These are phyloP conservation scores for Aspergillus tubingensis DNA, from an alignment of 2,329 filamentous ascomycete genomes.

Conservation along the genomic window DNA sequence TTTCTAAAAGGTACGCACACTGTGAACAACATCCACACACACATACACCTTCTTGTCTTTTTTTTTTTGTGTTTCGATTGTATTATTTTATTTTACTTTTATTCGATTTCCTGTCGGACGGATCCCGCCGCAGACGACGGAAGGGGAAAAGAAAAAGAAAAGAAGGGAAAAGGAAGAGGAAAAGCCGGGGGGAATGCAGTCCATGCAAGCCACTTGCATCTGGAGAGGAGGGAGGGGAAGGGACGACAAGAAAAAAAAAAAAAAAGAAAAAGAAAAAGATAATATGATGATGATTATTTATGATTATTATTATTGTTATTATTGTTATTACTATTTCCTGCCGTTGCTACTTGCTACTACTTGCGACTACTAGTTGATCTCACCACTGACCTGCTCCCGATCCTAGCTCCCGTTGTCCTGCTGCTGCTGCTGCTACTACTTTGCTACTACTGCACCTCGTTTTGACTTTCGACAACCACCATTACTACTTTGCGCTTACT, in stretches of 20 bases:
- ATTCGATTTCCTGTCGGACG: background rate
- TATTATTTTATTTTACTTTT: no score
- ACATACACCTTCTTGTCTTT: no score
- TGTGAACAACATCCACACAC: no score
- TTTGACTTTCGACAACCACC: background rate
- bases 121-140: background rate
- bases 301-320: no score
- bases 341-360: background rate
- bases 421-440: background rate
- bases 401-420: conserved; percentile 3
- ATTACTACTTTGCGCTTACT: no score
- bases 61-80: no score
- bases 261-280: no score
- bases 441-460: background rate
- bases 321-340: background rate
- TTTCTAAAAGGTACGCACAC: no score
- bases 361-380: background rate
- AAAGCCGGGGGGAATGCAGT: background rate
- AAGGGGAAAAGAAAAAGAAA: background rate
- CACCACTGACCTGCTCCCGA: conserved; percentile 4
- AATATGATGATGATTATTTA: no score
- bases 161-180: background rate
- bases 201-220: background rate
- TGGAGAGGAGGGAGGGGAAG: background rate
- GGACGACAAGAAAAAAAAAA: no score